phyloP scores from a whole-genome alignment of 805 yeast species.

The Wickerhamiella nectarea region DNA sequence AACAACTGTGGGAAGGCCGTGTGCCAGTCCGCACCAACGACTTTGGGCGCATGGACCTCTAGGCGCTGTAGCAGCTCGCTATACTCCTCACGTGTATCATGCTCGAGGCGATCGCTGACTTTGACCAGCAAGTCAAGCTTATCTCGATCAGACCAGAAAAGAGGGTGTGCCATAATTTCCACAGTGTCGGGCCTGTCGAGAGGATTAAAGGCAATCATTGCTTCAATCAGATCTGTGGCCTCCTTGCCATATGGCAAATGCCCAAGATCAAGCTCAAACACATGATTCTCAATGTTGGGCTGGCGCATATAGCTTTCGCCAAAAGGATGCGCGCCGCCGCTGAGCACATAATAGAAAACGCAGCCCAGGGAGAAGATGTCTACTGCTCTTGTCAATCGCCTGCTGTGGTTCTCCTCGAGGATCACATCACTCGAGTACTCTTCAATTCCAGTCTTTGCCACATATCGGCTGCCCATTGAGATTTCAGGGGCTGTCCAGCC shows the following conservation, averaged over 20 bases:
- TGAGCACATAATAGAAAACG: conserved; percentile 72
- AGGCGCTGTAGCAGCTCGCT: conserved; percentile 41
- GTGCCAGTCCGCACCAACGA: conserved; percentile 65
- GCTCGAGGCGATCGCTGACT: conserved; percentile 83
- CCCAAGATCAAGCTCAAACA: conserved; percentile 38
- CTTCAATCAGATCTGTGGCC: conserved; percentile 54
- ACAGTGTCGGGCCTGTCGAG: conserved; percentile 54
- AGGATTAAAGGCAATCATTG: conserved; percentile 64
- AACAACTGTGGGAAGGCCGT: conserved; percentile 53
- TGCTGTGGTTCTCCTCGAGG: conserved; percentile 21
- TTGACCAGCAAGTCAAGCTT: conserved; percentile 73
- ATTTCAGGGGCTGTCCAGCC: conserved; percentile 98
- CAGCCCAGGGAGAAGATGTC: conserved; percentile 94
- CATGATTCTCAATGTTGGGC: conserved; percentile 67
- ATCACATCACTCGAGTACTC: not conserved
- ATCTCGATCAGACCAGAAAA: conserved; percentile 65
- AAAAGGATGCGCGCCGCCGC: conserved; percentile 83
- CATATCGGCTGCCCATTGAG: conserved; percentile 8
- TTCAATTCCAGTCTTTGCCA: not conserved
- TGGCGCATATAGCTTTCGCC: conserved; percentile 86
- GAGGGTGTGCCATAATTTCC: conserved; percentile 65
- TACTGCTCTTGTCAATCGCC: conserved; percentile 72
- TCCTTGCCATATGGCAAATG: conserved; percentile 38
- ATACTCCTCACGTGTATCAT: conserved; percentile 70
- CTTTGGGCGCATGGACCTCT: conserved; percentile 35